phyloP scores from a whole-genome alignment of 2,329 filamentous ascomycete species.

The Zymoseptoria pseudotritici region DNA sequence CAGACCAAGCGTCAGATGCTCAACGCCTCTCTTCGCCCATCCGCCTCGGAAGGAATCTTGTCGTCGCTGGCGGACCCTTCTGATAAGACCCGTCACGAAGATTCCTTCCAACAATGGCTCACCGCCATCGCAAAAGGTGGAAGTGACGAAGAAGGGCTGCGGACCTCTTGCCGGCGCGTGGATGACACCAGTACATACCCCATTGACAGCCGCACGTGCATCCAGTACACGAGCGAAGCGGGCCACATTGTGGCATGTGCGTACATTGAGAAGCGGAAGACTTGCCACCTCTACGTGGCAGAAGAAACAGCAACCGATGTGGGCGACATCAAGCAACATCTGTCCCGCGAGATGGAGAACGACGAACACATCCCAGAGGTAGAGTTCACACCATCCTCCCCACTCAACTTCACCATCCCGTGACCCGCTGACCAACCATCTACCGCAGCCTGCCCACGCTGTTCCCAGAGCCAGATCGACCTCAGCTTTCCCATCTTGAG shows the following conservation, averaged over 20 bases:
- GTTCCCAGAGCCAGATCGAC: constrained; percentile 9
- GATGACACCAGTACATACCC: not conserved
- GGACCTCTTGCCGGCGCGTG: not conserved
- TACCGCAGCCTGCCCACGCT: too few species aligned
- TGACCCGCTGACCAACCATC: too few species aligned
- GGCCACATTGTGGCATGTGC: not conserved
- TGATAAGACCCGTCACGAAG: not conserved
- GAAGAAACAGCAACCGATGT: not conserved
- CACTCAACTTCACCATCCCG: too few species aligned
- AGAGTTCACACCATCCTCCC: not conserved
- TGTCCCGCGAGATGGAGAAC: not conserved
- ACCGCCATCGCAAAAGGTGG: not conserved
- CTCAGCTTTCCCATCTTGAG: constrained; percentile 24
- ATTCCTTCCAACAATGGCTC: not conserved
- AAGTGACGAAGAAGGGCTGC: not conserved
- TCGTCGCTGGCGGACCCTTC: not conserved
- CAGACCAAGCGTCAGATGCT: not conserved
- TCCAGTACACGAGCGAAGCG: not conserved
- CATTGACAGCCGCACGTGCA: not conserved
- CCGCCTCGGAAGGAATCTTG: not conserved
- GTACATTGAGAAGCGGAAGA: not conserved
- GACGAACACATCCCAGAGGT: not conserved
- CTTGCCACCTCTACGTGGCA: not conserved
- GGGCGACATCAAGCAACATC: not conserved
- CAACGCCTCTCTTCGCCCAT: not conserved